Evolutionary conservation across 1,284 basidiomycete species (phyloP).

Genomic region (Cryptococcus hybrid): DNA sequence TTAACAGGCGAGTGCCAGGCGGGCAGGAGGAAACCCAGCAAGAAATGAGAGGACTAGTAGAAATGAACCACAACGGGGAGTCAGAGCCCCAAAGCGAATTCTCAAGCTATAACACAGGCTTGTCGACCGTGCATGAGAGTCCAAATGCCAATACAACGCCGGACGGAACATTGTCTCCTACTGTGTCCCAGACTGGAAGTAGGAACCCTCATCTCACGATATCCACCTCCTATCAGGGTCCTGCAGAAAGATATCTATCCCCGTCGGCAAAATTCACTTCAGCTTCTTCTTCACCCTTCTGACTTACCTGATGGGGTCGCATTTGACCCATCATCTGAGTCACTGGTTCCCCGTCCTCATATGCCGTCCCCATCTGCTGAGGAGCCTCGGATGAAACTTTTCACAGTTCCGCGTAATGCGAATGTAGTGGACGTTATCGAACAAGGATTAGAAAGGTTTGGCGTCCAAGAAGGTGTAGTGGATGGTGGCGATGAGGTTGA

Average conservation of each 20-base stretch:
- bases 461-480: constrained; percentile 90
- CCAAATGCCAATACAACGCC: constrained; percentile 10
- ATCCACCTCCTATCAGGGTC: too few relatives aligned
- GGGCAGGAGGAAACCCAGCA: constrained; percentile 25
- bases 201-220: constrained; percentile 76
- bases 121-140: constrained; percentile 25
- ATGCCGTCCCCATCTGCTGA: constrained; percentile 11
- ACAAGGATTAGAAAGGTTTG: constrained; percentile 83
- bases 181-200: constrained; percentile 73
- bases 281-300: constrained; percentile 77
- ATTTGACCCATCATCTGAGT: constrained; percentile 87
- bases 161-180: not conserved
- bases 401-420: constrained; percentile 88
- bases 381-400: constrained; percentile 65
- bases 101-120: constrained; percentile 24
- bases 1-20: constrained; percentile 59
- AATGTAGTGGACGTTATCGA: constrained; percentile 97
- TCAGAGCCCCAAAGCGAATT: constrained; percentile 24
- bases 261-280: constrained; percentile 83
- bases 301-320: constrained; percentile 88
- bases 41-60: constrained; percentile 2
- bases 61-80: not conserved
- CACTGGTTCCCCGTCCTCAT: constrained; percentile 60
- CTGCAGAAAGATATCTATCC: constrained; percentile 70
- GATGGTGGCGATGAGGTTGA: constrained; percentile 97